These are phyloP conservation scores for Pseudozyma sp. DNA, from an alignment of 1,284 basidiomycete genomes.

Conservation along the genomic window DNA sequence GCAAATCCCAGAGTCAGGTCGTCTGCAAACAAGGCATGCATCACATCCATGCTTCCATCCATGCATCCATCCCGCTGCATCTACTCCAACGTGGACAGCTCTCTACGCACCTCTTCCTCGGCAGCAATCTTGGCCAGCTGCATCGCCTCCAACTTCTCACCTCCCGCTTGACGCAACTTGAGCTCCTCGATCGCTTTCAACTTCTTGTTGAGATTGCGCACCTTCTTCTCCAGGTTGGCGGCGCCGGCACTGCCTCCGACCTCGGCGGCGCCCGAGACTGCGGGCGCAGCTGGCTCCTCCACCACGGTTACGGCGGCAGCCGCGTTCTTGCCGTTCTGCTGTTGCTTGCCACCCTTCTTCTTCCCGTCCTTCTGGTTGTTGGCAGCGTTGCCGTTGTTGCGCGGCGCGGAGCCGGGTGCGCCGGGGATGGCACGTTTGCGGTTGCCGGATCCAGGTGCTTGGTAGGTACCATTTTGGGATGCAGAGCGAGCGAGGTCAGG, in stretches of 20 bases:
- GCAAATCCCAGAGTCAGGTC: neutral
- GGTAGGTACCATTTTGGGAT: conserved; percentile 45
- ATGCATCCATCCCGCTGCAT: neutral
- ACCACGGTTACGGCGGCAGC: conserved; percentile 9
- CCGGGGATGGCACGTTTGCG: conserved; percentile 55
- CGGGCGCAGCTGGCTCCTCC: conserved; percentile 17
- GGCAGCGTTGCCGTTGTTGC: conserved; percentile 15
- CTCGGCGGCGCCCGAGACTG: conserved; percentile 44
- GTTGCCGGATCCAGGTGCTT: conserved; percentile 46
- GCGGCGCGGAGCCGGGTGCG: conserved; percentile 41
- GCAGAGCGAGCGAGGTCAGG: conserved; percentile 34
- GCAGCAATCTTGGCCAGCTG: conserved; percentile 95
- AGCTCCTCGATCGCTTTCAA: conserved; percentile 92
- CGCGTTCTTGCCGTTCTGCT: conserved; percentile 45
- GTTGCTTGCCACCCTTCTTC: conserved; percentile 46
- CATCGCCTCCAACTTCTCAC: conserved; percentile 89
- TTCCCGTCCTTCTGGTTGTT: conserved; percentile 31
- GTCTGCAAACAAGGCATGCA: neutral
- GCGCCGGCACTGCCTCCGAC: conserved; percentile 52
- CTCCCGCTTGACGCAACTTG: conserved; percentile 85
- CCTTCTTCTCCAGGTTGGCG: conserved; percentile 69
- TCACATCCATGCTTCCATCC: neutral
- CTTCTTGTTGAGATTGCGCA: conserved; percentile 91
- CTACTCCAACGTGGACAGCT: conserved; percentile 74
- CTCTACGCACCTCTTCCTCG: conserved; percentile 83